Evolutionary conservation across 345 rosid species (phyloP), one percentile per base, ranked within the genome.

Genomic region (Mangifera indica): DNA sequence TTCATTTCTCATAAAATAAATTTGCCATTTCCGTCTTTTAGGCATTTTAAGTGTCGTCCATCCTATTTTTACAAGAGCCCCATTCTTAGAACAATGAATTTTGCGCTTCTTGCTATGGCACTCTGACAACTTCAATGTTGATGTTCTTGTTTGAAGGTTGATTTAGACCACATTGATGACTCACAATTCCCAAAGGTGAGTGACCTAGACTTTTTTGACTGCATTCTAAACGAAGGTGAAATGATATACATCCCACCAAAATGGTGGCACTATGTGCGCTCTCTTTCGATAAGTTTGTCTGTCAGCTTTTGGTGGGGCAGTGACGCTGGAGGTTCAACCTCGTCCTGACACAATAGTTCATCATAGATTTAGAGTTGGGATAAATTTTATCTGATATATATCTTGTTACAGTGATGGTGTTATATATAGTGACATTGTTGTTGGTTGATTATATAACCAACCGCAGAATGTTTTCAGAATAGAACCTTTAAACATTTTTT

Each of bases 201-300:
- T 25, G 93, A 84, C 79, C 73, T 88, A 66, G 98, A 94, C 56
- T 94, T 92, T 73, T 29, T 87, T 76, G 99, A 94, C 77, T 94
- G 99, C 77, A 78, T 94, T 62, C 73, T 94, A 62, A 97, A 92
- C 63, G 99, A 89, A 78, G 99, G 99, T 0, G 99, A 92, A 75
- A 92, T 94, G 99, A 85, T 94, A 53, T 94, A 94, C 87, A 92
- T 94, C 73, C 99, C 99, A 4, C 97, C 93, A 14, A 92, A 89
- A 84, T 94, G 99, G 99, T 94, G 99, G 99, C 98, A 94, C 67
- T 94, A 94, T 44, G 98, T 94, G 57, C 84, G 95, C 64, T 92
- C 98, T 49, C 85, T 94, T 56, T 87, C 98, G 0, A 53, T 84
- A 22, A 94, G 98, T 79, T 74, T 95, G 59, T 92, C 99, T 0